Evolutionary conservation across 2,329 filamentous ascomycete genomes (phyloP), one percentile per base, ranked within the genome.

Genomic region (Malbranchea cinnamomea): DNA sequence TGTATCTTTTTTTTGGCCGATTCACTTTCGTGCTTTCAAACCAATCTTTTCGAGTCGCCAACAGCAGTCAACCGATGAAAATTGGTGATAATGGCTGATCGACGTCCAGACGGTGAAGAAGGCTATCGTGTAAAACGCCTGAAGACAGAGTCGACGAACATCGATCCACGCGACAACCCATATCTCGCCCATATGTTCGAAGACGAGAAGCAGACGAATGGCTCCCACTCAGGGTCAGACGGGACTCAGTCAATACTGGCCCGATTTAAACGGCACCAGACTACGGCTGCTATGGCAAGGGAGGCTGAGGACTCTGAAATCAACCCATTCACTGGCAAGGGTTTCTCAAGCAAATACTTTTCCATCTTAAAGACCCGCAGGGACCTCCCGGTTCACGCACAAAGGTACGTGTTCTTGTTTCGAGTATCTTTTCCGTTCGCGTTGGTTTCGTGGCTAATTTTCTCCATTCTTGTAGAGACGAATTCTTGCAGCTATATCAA

Each of bases 401-500:
- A 98, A 57, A 76, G 84, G 67, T 81, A 57, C 44, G 68, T 46
- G n/a, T 28, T 26, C 5, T 36, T 31, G 22, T 25, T 21, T 22
- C 33, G 9, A 13, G 24, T 21, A 10, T 25, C 19, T 28, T 11
- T 16, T 7, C 19, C 11, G 10, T 12, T 9, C 11, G 11, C 18
- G 15, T 26, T 13, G 9, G n/a, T 14, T 6, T 11, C 6, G 15
- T 10, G 15, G 11, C 26, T 17, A 22, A 17, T 22, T 20, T 18
- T 23, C 16, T 28, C 35, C 17, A 37, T 35, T 19, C 17, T 15
- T 28, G 11, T 33, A 81, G 80, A 55, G 74, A 89, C 56, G 89
- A 98, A 53, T 98, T 98, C 52, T 68, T 98, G 36, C 65, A 85
- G 49, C 72, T 92, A 48, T 98, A 91, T 60, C 91, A 98, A 47